Evolutionary conservation across 441 rosid species (phyloP).

Genomic region (Oxalis stricta): DNA sequence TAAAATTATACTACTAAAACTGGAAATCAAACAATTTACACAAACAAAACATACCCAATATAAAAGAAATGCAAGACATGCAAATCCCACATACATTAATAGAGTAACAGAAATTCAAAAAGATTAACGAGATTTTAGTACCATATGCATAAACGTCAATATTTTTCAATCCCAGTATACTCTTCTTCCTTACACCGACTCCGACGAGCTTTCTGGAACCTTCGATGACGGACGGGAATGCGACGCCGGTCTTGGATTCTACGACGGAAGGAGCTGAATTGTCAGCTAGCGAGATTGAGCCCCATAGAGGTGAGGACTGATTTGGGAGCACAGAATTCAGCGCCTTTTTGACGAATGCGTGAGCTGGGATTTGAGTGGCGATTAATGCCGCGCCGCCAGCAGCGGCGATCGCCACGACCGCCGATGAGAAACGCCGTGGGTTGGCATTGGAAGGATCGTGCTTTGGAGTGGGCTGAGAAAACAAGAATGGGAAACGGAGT

Average conservation of each 20-base stretch:
- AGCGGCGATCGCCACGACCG: constrained; percentile 22
- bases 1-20: too few relatives aligned
- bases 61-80: too few relatives aligned
- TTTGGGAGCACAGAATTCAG: constrained; percentile 23
- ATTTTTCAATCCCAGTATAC: constrained; percentile 67
- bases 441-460: constrained; percentile 7
- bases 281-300: constrained; percentile 60
- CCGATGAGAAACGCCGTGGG: constrained; percentile 15
- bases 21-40: too few relatives aligned
- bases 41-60: too few relatives aligned
- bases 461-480: constrained; percentile 41
- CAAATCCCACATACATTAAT: too few relatives aligned
- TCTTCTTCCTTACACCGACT: constrained; percentile 68
- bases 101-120: not conserved
- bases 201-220: constrained; percentile 56
- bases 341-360: constrained; percentile 22
- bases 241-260: constrained; percentile 53
- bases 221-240: constrained; percentile 51
- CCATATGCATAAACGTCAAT: constrained; percentile 84
- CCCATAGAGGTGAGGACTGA: constrained; percentile 30
- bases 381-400: constrained; percentile 27
- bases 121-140: constrained; percentile 14
- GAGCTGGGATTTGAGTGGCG: constrained; percentile 20
- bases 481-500: constrained; percentile 72
- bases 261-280: constrained; percentile 36